Evolutionary conservation across 192 early-diverging fungal genomes (phyloP).

Genomic region (Pilobolus umbonatus): DNA sequence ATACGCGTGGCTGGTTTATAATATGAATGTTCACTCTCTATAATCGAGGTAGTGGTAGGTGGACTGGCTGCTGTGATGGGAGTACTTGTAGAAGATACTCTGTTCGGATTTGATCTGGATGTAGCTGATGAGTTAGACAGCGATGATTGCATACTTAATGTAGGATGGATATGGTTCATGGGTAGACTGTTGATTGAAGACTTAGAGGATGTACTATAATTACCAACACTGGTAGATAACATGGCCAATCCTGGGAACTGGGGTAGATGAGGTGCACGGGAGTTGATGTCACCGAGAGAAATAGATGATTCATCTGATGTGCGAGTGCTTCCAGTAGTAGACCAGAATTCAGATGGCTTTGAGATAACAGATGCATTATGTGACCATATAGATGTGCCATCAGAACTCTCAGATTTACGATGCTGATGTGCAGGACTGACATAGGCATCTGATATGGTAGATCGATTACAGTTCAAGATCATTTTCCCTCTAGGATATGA

Average conservation of each 20-base stretch:
- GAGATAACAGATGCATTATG: conserved; percentile 14
- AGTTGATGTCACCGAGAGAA: conserved; percentile 6
- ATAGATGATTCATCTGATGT: conserved; percentile 19
- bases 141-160: conserved; percentile 1
- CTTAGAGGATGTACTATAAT: conserved; percentile 3
- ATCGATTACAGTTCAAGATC: conserved; percentile 35
- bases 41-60: background rate
- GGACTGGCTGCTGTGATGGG: background rate
- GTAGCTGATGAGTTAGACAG: background rate
- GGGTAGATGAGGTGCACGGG: conserved; percentile 6
- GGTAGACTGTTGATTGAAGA: conserved; percentile 7
- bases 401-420: conserved; percentile 17
- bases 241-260: conserved; percentile 21
- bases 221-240: conserved; percentile 7
- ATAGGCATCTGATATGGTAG: conserved; percentile 23
- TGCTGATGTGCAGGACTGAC: conserved; percentile 16
- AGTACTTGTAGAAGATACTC: background rate
- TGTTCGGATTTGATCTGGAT: background rate
- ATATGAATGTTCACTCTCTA: background rate
- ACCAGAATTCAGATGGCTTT: conserved; percentile 16
- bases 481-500: conserved; percentile 57
- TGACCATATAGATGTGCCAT: conserved; percentile 13
- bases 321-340: conserved; percentile 9
- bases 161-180: background rate
- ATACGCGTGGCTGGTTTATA: background rate